Base-by-base conservation (phyloP, 257 asterid genomes). In the Henckelia pumila region DNA sequence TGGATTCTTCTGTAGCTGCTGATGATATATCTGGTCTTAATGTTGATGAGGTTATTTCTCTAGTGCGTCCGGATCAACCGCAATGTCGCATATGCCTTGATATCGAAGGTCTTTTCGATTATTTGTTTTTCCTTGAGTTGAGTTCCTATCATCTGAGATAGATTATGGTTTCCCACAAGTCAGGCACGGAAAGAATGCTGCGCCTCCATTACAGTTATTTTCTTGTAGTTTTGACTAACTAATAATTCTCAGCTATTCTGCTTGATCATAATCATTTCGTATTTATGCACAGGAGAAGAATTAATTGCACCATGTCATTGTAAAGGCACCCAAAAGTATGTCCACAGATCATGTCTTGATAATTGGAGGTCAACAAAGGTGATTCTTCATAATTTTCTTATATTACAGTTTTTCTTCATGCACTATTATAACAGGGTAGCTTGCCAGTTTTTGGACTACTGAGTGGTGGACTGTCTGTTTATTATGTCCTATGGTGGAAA, bases 291-390 rank as follows among this genome's bases (percentile, higher is more conserved):
- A 93, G 99, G 95, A 61, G 97, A 85, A 71, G 99, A 94, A 77
- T 75, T 94, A 80, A 91, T 94, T 85, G 97, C 99, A 61, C 99
- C 99, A 28, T 94, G 99, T 79, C 92, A 88, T 71, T 94, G 99
- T 78, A 94, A 87, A 80, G 99, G 99, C 72, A 94, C 99, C 71
- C 99, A 94, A 76, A 94, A 94, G 83, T 88, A 78, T 72, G 99
- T 94, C 76, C 99, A 94, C 80, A 82, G 97, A 76, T 91, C 95
- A 68, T 94, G 99, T 77, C 97, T 94, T 66, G 99, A 94, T 82
- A 86, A 91, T 79, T 94, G 99, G 99, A 88, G 99, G 84, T 91
- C 99, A 33, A 86, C 99, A 59, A 94, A 94, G 99, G 97, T 93
- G 33, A 75, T 61, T 17, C 17, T 21, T n/a, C 60, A 3, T 57